Conservation (phyloP, 1,284 basidiomycete genomes). For the Puccinia coronata region DNA sequence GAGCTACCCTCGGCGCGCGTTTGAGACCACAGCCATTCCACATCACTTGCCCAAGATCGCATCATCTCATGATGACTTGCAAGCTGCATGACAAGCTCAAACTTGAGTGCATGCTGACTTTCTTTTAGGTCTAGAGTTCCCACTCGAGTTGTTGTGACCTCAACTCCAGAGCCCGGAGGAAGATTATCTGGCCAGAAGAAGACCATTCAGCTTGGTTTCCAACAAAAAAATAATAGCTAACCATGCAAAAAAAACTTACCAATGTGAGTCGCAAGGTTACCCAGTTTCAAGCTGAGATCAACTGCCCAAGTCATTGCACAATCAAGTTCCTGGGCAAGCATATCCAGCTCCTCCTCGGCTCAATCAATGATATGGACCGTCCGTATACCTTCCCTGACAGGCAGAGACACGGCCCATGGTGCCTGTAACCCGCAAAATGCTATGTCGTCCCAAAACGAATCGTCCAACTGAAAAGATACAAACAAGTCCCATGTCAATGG, state of each 20-base stretch:
- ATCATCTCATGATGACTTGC: conserved; percentile 6
- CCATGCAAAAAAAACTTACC: background rate
- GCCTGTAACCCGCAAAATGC: background rate
- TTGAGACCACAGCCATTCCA: background rate
- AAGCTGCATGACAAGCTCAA: background rate
- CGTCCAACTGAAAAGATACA: background rate
- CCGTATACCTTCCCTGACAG: background rate
- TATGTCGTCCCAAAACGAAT: background rate
- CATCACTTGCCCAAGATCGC: background rate
- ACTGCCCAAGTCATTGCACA: background rate
- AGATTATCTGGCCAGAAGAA: background rate
- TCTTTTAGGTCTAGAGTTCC: background rate
- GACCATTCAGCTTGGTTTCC: too few relatives aligned
- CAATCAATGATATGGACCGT: background rate
- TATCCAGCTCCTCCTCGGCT: background rate
- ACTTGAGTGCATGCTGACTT: background rate
- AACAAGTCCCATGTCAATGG: conserved; percentile 1
- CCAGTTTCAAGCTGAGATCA: background rate
- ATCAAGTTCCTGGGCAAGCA: background rate
- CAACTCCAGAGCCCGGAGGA: background rate
- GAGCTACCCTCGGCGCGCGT: background rate
- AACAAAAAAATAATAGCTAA: too few relatives aligned
- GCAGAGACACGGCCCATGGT: background rate
- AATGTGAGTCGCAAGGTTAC: background rate
- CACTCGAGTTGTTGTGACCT: background rate